Conservation (phyloP, 768 basidiomycete species). For the Tulasnella sp. region DNA sequence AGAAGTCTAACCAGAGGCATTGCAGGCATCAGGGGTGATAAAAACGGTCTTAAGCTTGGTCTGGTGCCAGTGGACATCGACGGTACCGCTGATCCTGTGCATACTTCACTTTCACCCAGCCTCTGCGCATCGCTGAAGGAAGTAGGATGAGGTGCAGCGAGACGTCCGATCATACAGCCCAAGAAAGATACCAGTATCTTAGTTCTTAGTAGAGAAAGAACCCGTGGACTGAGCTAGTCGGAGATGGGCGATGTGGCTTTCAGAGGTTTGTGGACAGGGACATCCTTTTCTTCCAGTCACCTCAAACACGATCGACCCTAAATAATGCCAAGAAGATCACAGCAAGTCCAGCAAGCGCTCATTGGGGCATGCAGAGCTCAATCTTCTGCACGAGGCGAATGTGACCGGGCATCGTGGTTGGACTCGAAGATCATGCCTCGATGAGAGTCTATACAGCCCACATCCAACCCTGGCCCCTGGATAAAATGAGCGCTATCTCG, state of each 20-base stretch:
- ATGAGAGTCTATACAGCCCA: neutral
- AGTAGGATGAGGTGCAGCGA: neutral
- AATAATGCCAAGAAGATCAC: neutral
- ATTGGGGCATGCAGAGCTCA: neutral
- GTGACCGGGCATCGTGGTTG: neutral
- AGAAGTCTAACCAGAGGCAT: too few species aligned
- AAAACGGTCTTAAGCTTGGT: too few species aligned
- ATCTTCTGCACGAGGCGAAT: neutral
- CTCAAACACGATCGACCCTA: neutral
- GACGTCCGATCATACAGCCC: neutral
- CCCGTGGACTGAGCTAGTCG: too few species aligned
- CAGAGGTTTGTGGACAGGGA: neutral
- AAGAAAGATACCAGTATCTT: too few species aligned
- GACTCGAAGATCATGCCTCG: neutral
- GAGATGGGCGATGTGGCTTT: neutral
- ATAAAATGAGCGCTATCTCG: neutral
- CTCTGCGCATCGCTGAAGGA: neutral
- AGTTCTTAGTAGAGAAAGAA: too few species aligned
- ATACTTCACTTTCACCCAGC: neutral
- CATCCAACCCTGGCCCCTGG: neutral
- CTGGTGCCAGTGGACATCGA: too few species aligned
- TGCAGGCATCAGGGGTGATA: too few species aligned
- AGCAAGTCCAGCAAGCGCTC: neutral
- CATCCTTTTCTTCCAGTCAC: neutral
- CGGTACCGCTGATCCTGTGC: neutral